A percentile compares a stretch with the other conserved stretches of the same genome.
Conservation (phyloP, 192 early-diverging fungal genomes). For the Linnemannia zychae region DNA sequence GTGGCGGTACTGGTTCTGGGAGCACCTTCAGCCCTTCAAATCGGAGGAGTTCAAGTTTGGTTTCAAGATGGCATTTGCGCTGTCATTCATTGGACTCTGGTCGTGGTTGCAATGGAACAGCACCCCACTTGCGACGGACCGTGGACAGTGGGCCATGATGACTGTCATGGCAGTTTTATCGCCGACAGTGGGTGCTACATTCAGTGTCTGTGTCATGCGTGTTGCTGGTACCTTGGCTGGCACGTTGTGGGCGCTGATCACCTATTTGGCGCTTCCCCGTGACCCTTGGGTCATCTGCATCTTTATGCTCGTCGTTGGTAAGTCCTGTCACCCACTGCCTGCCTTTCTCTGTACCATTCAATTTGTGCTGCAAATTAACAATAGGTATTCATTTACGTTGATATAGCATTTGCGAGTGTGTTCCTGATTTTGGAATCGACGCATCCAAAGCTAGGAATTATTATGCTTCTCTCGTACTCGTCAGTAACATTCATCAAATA, state of each 20-base stretch:
- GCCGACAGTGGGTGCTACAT: slow-evolving; percentile 58
- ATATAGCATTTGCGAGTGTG: slow-evolving; percentile 23
- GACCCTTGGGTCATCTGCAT: slow-evolving; percentile 49
- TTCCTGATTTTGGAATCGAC: slow-evolving; percentile 39
- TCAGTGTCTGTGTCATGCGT: slow-evolving; percentile 59
- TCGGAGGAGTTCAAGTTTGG: slow-evolving; percentile 64
- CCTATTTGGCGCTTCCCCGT: slow-evolving; percentile 26
- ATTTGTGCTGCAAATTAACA: background rate
- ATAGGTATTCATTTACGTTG: background rate
- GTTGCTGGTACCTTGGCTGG: slow-evolving; percentile 63
- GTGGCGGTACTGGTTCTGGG: slow-evolving; percentile 59
- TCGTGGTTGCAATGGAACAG: slow-evolving; percentile 57
- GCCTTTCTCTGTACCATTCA: no score
- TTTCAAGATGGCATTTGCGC: slow-evolving; percentile 64
- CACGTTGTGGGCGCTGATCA: slow-evolving; percentile 55
- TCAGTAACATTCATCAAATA: slow-evolving; percentile 46
- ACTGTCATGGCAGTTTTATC: slow-evolving; percentile 58
- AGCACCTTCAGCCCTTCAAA: slow-evolving; percentile 44
- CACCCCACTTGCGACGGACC: slow-evolving; percentile 31
- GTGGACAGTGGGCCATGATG: slow-evolving; percentile 67
- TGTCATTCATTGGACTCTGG: slow-evolving; percentile 54
- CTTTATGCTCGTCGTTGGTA: slow-evolving; percentile 49
- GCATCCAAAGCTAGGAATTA: slow-evolving; percentile 46
- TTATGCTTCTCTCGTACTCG: slow-evolving; percentile 42
- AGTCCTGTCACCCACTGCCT: background rate